Conservation (phyloP, 371 early-diverging fungal species). For the Fennellomyces sp. region DNA sequence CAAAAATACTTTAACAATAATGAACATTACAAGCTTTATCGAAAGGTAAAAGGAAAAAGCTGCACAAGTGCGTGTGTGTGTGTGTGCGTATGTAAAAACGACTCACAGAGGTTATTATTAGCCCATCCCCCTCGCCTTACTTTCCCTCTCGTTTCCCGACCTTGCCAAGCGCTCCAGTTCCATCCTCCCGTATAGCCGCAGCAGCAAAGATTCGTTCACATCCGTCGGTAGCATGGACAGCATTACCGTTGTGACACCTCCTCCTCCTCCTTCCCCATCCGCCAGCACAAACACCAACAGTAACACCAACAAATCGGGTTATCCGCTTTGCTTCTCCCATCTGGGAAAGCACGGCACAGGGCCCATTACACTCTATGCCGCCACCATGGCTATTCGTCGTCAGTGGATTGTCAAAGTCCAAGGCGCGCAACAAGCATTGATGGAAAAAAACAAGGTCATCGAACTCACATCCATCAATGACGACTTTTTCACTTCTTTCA, state of each 20-base stretch:
- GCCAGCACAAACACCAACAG: conserved; percentile 3
- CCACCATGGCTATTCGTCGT: conserved; percentile 70
- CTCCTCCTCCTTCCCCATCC: conserved; percentile 5
- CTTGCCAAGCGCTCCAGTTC: conserved; percentile 41
- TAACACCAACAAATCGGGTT: conserved; percentile 41
- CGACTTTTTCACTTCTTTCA: conserved; percentile 34
- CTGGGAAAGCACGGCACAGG: conserved; percentile 73
- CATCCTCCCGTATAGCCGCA: conserved; percentile 35
- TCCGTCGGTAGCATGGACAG: conserved; percentile 15
- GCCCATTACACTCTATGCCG: conserved; percentile 72
- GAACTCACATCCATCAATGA: conserved; percentile 50
- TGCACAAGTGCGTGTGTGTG: not conserved
- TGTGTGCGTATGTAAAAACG: not conserved
- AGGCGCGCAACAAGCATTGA: conserved; percentile 66
- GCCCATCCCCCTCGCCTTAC: conserved; percentile 80
- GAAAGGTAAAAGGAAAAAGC: conserved; percentile 28
- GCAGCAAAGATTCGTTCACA: conserved; percentile 21
- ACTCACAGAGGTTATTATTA: conserved; percentile 24
- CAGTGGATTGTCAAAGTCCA: conserved; percentile 88
- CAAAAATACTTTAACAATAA: conserved; percentile 36
- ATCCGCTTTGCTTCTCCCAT: conserved; percentile 74
- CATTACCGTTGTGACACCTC: not conserved
- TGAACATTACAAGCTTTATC: conserved; percentile 42
- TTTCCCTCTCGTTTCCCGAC: conserved; percentile 68
- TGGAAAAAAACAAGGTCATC: conserved; percentile 61